A percentile compares a stretch with the other conserved stretches of the same genome.
These are phyloP conservation scores for Vitellaria paradoxa DNA, from an alignment of 179 eudicot genomes.

Conservation along the genomic window DNA sequence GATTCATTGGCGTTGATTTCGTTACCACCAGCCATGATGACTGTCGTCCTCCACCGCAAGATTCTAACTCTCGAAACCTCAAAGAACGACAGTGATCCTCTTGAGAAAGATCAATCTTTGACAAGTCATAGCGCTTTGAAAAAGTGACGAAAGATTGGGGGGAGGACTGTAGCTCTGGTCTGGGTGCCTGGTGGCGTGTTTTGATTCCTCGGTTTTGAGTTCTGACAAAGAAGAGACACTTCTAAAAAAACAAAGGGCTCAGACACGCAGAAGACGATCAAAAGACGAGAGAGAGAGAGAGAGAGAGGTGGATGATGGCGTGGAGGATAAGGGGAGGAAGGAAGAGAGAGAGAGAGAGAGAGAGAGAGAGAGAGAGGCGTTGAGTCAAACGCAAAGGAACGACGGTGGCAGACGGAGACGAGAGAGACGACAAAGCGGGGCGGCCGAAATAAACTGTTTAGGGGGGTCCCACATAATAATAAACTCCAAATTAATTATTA, in stretches of 20 bases:
- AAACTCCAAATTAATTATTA: not conserved
- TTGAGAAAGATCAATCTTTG: conserved; percentile 3
- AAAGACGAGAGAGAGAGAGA: not conserved
- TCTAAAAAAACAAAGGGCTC: conserved; percentile 21
- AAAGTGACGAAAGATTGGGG: not conserved
- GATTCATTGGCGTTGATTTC: conserved; percentile 62
- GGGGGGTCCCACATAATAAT: conserved; percentile 23
- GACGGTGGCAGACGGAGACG: conserved; percentile 51
- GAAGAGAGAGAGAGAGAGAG: not conserved
- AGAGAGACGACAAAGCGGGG: conserved; percentile 59
- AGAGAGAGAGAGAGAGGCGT: conserved; percentile 25
- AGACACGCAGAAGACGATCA: conserved; percentile 13
- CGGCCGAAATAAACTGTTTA: conserved; percentile 56
- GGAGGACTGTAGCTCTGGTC: not conserved
- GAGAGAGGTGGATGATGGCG: conserved; percentile 2
- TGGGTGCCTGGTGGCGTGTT: not conserved
- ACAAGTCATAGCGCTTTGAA: conserved; percentile 1
- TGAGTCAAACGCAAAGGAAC: conserved; percentile 51
- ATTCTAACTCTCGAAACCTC: not conserved
- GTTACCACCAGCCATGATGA: conserved; percentile 63
- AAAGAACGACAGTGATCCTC: conserved; percentile 5
- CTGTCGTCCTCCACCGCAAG: not conserved
- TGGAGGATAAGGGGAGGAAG: conserved; percentile 3
- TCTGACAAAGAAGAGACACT: conserved; percentile 32
- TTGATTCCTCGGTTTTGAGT: conserved; percentile 18